Base-by-base conservation (phyloP, 2,329 filamentous ascomycete species). In the Neonectria faginata region DNA sequence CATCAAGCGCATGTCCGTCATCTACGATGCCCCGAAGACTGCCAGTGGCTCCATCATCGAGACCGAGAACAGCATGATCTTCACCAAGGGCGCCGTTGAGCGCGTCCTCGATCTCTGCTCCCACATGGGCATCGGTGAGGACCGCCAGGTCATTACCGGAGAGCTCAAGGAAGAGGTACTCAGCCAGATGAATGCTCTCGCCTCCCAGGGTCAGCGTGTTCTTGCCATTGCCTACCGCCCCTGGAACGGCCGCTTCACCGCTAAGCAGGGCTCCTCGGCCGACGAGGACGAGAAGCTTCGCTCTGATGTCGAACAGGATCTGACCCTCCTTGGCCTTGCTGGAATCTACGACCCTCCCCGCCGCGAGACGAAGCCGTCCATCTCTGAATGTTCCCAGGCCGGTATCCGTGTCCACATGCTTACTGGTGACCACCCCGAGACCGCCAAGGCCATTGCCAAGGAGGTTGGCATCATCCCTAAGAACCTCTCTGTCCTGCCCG, bases 301-400 rank as follows among this genome's bases (percentile, higher is more conserved):
- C 6, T 79, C 82, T 6, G 79, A 84, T 5, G 85, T 95, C 14
- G 93, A 97, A 75, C 81, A 82, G 39, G 83, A 87, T 31, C 86
- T 97, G 33, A 86, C 84, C 3, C 92, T 97, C 66, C 86, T 92
- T 14, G 94, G 94, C n/a, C 85, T 97, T 10, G 90, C 92, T 53
- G 93, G 93, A 60, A 91, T 97, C 67, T 95, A 96, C 75, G 93
- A 97, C 70, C 93, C 93, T 3, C 93, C 93, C 60, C 92, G 93
- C 2, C 87, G 89, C 2, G 93, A 97, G 79, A 94, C 93, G 0
- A 91, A 90, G 22, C 85, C 84, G 1, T 89, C 92, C 7, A 92
- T 94, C 62, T 83, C 83, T 22, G 86, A 91, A 73, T 93, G 91
- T 73, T 87, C 91, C 59, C 85, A 85, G 50, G 92, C 92, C 27